Evolutionary conservation across 768 basidiomycete genomes (phyloP), one percentile per base, ranked within the genome.

Genomic region (Filobasidium floriforme): DNA sequence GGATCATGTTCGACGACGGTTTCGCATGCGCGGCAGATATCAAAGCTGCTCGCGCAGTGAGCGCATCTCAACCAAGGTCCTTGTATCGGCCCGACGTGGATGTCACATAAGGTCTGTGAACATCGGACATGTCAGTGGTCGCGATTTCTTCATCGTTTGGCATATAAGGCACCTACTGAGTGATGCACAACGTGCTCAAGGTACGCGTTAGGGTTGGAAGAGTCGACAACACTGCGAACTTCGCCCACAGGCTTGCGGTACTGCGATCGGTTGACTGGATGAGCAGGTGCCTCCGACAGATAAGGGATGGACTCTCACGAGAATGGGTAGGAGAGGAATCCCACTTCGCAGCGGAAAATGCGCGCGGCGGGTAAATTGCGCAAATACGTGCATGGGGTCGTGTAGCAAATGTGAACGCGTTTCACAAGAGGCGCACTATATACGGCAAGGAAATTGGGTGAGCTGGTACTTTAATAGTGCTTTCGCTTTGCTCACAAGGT

Each of bases 41-140:
- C 93, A 70, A 84, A 86, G 7, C 76, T 76, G 5, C 68, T 72
- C 0, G 83, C 83, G 73, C 92, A 96, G 73, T 91, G 90, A 4
- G 86, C 90, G 73, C 93, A 97, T 70, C 88, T 85, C 79, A 87
- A 89, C 93, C 93, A 97, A 70, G 85, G 84, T 18, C 93, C 93
- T n/a, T 82, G 80, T 62, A 96, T 93, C 60, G 82, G 83, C 28
- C 82, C 83, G 82, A 91, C 85, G 76, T 93, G 93, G 54, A 87
- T 84, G 79, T 97, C 93, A 71, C 93, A 97, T 7, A 91, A 77
- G 7, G 91, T 88, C 80, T 88, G 90, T 70, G 1, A n/a, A 62
- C 26, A 60, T 19, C 46, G 18, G 22, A 49, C 5, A 49, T 37
- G 9, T 37, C 9, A 37, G 32, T 5, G 46, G 12, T 22, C 22